Conservation (phyloP, 2,329 filamentous ascomycete genomes). For the Thelonectria olida region DNA sequence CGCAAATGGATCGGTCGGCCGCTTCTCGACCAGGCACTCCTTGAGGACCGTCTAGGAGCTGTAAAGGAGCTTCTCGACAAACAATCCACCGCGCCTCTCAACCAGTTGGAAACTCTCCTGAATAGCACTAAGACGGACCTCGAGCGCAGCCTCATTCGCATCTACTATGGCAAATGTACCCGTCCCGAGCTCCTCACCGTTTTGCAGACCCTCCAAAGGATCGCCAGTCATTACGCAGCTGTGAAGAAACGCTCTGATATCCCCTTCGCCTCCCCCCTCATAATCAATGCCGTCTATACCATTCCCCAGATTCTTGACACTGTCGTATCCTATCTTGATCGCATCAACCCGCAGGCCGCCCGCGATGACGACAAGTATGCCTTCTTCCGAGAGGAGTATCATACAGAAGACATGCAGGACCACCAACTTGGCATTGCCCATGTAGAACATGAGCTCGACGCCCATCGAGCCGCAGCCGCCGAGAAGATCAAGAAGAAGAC, state of each 20-base stretch:
- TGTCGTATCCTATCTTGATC: constrained; percentile 80
- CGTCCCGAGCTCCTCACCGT: constrained; percentile 87
- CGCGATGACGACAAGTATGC: constrained; percentile 89
- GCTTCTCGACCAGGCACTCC: constrained; percentile 75
- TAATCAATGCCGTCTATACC: constrained; percentile 76
- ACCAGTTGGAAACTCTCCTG: constrained; percentile 78
- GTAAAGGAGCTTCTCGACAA: constrained; percentile 85
- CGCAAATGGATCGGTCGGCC: constrained; percentile 96
- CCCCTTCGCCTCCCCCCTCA: constrained; percentile 75
- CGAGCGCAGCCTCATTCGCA: constrained; percentile 91
- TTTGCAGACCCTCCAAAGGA: constrained; percentile 84
- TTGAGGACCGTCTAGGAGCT: constrained; percentile 83
- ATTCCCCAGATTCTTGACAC: constrained; percentile 80
- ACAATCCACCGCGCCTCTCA: constrained; percentile 71
- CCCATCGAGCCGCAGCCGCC: constrained; percentile 77
- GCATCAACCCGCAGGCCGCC: constrained; percentile 86
- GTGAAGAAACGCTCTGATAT: constrained; percentile 72
- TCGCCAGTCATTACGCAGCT: constrained; percentile 78
- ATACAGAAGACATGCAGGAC: constrained; percentile 88
- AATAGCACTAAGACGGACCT: constrained; percentile 80
- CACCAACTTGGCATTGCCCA: constrained; percentile 91
- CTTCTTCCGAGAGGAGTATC: constrained; percentile 89
- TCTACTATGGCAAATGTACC: constrained; percentile 97
- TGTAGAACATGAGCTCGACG: constrained; percentile 87
- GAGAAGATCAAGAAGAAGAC: constrained; percentile 75